Evolutionary conservation across 306 rosid genomes (phyloP), one percentile per base, ranked within the genome.

Genomic region (Potentilla sterilis): DNA sequence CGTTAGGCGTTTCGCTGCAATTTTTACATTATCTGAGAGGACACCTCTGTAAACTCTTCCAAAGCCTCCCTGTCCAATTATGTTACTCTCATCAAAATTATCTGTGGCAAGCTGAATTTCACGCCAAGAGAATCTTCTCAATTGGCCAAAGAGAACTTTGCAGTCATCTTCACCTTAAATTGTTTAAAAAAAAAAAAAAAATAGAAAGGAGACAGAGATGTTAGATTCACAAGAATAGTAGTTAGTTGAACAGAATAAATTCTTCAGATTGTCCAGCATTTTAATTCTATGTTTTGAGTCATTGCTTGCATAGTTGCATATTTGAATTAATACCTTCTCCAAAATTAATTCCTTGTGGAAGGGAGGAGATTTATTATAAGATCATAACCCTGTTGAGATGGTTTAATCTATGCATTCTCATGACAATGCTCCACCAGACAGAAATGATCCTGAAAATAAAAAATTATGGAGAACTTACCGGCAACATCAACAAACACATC

Each of bases 51-150:
- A 95, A 69, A 95, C 98, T 86, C 88, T 95, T 73, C 97, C 98
- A 82, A 95, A 95, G 7, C 98, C 98, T 74, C 98, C 98, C 52
- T 95, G 97, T 28, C 98, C 98, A 54, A 95, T 95, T n/a, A 95
- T 80, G 82, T 86, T 90, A 83, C 83, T 82, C 69, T 92, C 96
- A 49, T 89, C 75, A 71, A 91, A 95, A 75, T 89, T 90, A 35
- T 86, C 91, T 9, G 97, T 95, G 51, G 98, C 97, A 49, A 85
- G 64, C 73, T 90, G 98, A 69, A 95, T 76, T 89, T 92, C 98
- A 15, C 97, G 89, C 92, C 83, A 85, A 16, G 96, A 95, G 84
- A 95, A 95, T 83, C 87, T 90, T 84, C 87, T 82, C 80, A 92
- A 71, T 80, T 95, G 98, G 19, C 92, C 90, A 37, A 79, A 86